Evolutionary conservation across 2,329 filamentous ascomycete species (phyloP), one percentile per base, ranked within the genome.

Genomic region (Phoma sp.): DNA sequence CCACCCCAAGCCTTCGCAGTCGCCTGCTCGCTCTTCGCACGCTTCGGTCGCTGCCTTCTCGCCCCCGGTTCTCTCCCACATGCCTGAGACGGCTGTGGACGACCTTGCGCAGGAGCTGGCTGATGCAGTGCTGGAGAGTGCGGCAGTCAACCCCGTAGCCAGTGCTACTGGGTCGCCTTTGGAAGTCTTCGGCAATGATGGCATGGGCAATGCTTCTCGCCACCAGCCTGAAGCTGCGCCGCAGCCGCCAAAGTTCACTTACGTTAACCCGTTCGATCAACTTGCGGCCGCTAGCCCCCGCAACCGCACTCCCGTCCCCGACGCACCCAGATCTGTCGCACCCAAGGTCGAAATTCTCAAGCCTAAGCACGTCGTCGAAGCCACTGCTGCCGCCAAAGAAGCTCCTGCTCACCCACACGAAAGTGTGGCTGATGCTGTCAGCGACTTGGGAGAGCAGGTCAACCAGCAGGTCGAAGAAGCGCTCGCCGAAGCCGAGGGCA

Each of bases 211-310:
- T 41, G 71, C 75, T 6, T 69, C 70, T 37, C 75, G 73, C 38
- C 62, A 67, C 52, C 63, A 71, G 19, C 63, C 69, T 33, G 71
- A 75, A 32, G 54, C 74, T 1, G 48, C 58, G 8, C 45, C 61
- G 19, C 61, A 72, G 35, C 67, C 75, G 7, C 69, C 81, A 48
- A 80, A 88, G 49, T 90, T 90, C 72, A 89, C 83, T 25, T 90
- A 90, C 74, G 82, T 87, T 65, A 91, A 91, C 65, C 88, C 88
- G 1, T 91, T 91, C 65, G 87, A 90, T 54, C 82, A 88, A 67
- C 77, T 91, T 58, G 84, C 86, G 53, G 85, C 86, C 38, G 86
- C 86, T 2, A 89, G 86, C 58, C 85, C 86, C 33, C 83, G 84
- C 47, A 85, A 85, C 60, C 68, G 71, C 36, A 74, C 73, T 4